Conservation (phyloP, 2,329 filamentous ascomycete genomes). For the Trichoderma lentiforme region DNA sequence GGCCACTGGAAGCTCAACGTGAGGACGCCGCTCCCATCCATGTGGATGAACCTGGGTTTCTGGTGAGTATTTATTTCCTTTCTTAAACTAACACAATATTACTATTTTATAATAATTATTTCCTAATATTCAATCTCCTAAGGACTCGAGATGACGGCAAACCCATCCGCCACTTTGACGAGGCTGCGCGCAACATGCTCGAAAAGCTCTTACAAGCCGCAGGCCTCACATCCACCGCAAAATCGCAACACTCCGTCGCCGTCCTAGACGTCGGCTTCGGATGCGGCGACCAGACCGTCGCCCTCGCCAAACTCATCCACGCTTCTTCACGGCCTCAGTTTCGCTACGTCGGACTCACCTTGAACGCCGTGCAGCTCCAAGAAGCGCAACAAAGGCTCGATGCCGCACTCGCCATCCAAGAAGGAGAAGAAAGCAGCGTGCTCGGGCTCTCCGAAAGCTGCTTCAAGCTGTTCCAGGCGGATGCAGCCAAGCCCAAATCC, state of each 20-base stretch:
- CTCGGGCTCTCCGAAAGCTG: neutral
- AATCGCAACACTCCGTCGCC: slow-evolving; percentile 24
- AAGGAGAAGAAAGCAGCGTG: neutral
- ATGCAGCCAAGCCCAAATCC: slow-evolving; percentile 45
- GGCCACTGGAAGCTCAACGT: slow-evolving; percentile 56
- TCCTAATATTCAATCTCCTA: neutral
- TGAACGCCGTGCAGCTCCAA: slow-evolving; percentile 44
- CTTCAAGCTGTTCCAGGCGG: slow-evolving; percentile 43
- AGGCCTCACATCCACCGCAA: neutral
- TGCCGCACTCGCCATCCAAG: neutral
- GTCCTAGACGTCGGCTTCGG: slow-evolving; percentile 56
- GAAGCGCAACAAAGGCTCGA: slow-evolving; percentile 31
- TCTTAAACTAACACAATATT: neutral
- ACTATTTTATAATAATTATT: neutral
- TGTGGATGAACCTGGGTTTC: slow-evolving; percentile 65
- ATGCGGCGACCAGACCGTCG: slow-evolving; percentile 53
- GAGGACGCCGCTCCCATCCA: slow-evolving; percentile 42
- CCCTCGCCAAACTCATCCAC: slow-evolving; percentile 17
- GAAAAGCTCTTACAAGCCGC: neutral
- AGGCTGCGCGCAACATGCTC: slow-evolving; percentile 39
- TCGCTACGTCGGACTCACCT: slow-evolving; percentile 52
- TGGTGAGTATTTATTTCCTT: slow-evolving; percentile 35
- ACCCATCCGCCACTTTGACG: slow-evolving; percentile 38
- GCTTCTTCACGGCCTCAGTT: slow-evolving; percentile 28
- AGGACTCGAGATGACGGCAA: slow-evolving; percentile 33